phyloP scores from a whole-genome alignment of 2,329 filamentous ascomycete species.

The Verticillium nubilum region DNA sequence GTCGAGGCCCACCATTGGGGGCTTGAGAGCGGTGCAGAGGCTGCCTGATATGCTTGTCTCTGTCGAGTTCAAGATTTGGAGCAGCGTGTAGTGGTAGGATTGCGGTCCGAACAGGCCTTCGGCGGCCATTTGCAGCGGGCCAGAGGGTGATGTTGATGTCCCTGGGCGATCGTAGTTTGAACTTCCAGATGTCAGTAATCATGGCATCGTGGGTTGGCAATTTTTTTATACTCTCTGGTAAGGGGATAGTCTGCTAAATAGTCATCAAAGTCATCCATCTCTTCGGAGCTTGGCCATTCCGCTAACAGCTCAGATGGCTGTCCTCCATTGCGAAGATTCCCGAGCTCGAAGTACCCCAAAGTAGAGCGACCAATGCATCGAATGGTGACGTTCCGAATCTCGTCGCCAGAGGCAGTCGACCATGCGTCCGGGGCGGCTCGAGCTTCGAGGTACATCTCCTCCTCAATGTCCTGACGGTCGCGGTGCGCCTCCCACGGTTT shows the following conservation, averaged over 20 bases:
- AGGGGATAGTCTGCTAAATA: slow-evolving; percentile 9
- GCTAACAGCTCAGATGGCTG: slow-evolving; percentile 2
- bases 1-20: neutral
- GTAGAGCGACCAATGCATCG: slow-evolving; percentile 5
- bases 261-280: slow-evolving; percentile 10
- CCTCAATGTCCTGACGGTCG: slow-evolving; percentile 6
- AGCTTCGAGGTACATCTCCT: slow-evolving; percentile 7
- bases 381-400: slow-evolving; percentile 7
- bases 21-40: neutral
- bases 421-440: slow-evolving; percentile 2
- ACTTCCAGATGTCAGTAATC: neutral
- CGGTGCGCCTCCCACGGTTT: neutral
- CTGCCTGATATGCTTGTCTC: neutral
- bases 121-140: slow-evolving; percentile 5
- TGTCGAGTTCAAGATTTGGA: slow-evolving; percentile 4
- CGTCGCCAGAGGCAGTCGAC: neutral
- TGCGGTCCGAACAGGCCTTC: slow-evolving; percentile 8
- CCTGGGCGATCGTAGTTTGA: slow-evolving; percentile 4
- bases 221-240: slow-evolving; percentile 4
- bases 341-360: slow-evolving; percentile 10
- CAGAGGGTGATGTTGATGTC: slow-evolving; percentile 4
- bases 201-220: neutral
- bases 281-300: slow-evolving; percentile 7
- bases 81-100: slow-evolving; percentile 5
- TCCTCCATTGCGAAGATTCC: slow-evolving; percentile 3